A percentile compares a stretch with the other conserved stretches of the same genome.
These are phyloP conservation scores for Ceratocystis eucalypticola DNA, from an alignment of 2,329 filamentous ascomycete genomes.

Conservation along the genomic window DNA sequence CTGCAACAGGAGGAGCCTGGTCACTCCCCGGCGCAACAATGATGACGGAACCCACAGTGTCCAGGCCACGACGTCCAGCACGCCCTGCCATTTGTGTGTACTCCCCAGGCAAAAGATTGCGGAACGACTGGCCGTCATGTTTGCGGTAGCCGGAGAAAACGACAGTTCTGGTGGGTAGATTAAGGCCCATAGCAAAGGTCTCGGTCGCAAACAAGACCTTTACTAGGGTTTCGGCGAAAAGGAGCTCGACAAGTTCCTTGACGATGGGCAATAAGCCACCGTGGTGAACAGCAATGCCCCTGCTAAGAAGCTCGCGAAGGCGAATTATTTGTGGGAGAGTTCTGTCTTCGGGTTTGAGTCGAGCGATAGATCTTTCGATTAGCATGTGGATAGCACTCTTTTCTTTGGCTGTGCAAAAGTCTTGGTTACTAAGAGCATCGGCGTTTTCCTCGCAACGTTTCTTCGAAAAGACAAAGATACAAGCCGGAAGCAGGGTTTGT, in stretches of 20 bases:
- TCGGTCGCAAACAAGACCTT: conserved; percentile 97
- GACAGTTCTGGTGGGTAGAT: conserved; percentile 87
- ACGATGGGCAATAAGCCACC: conserved; percentile 90
- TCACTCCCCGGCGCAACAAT: conserved; percentile 73
- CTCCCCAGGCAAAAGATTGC: conserved; percentile 83
- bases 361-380: conserved; percentile 84
- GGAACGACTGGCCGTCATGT: conserved; percentile 83
- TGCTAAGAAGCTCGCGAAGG: conserved; percentile 66
- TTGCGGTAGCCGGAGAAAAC: conserved; percentile 97
- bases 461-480: conserved; percentile 98
- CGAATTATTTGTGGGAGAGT: conserved; percentile 83
- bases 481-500: conserved; percentile 73
- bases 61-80: conserved; percentile 82
- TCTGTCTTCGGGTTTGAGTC: conserved; percentile 81
- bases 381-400: conserved; percentile 98
- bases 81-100: conserved; percentile 98
- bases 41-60: conserved; percentile 86
- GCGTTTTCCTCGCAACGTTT: conserved; percentile 96
- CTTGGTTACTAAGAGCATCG: conserved; percentile 83
- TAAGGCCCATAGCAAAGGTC: conserved; percentile 96
- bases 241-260: conserved; percentile 92
- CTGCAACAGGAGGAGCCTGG: conserved; percentile 72
- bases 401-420: conserved; percentile 84
- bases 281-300: conserved; percentile 92
- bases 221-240: conserved; percentile 88